phyloP scores from a whole-genome alignment of 345 rosid genomes.

The Ceriops zippeliana region DNA sequence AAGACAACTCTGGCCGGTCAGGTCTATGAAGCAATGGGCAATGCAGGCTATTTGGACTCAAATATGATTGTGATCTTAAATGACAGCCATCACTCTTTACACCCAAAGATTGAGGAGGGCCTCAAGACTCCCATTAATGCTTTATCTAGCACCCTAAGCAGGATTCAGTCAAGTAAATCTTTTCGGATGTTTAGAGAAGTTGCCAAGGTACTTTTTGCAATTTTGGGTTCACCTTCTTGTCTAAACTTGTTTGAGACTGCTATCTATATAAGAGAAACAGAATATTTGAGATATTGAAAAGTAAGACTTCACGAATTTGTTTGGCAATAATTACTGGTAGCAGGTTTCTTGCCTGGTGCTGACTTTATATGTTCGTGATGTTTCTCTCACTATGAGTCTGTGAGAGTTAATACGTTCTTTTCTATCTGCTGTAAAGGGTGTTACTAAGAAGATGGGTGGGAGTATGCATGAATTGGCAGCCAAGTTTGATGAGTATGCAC shows the following conservation, averaged over 20 bases:
- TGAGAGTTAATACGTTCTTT: background rate
- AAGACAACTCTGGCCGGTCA: slow-evolving; percentile 87
- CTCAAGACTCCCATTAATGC: slow-evolving; percentile 72
- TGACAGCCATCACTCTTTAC: slow-evolving; percentile 75
- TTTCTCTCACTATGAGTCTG: background rate
- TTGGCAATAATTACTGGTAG: background rate
- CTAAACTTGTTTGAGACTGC: background rate
- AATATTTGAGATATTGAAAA: slow-evolving; percentile 2
- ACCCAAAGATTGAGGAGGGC: slow-evolving; percentile 67
- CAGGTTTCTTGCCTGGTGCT: background rate
- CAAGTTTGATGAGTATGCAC: slow-evolving; percentile 93
- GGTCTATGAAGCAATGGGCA: slow-evolving; percentile 93
- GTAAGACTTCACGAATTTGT: background rate
- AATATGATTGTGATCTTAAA: slow-evolving; percentile 85
- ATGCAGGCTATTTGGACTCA: slow-evolving; percentile 88
- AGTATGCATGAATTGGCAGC: slow-evolving; percentile 95
- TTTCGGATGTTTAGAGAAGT: slow-evolving; percentile 76
- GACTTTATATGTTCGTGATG: background rate
- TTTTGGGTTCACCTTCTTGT: slow-evolving; percentile 4
- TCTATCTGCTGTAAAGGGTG: slow-evolving; percentile 40
- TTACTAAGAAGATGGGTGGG: slow-evolving; percentile 76
- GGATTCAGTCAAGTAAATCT: slow-evolving; percentile 81
- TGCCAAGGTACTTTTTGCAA: slow-evolving; percentile 59
- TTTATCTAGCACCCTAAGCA: slow-evolving; percentile 77
- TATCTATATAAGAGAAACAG: background rate